phyloP scores from a whole-genome alignment of 805 yeast genomes.

The Komagataella mondaviorum region DNA sequence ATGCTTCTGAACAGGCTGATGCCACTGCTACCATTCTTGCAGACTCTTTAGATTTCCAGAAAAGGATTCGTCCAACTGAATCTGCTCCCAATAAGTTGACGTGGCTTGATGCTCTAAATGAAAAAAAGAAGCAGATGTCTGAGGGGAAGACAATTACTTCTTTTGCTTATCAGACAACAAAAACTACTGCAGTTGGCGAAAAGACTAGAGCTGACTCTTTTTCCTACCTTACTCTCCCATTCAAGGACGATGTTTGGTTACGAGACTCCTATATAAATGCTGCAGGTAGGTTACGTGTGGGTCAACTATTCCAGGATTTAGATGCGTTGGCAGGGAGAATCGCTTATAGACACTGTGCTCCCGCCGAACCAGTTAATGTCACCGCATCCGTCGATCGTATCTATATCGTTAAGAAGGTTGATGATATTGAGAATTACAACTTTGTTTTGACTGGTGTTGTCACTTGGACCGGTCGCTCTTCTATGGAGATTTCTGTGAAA shows the following conservation, averaged over 20 bases:
- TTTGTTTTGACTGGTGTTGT: slow-evolving; percentile 83
- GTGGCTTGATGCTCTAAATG: slow-evolving; percentile 78
- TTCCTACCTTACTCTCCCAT: slow-evolving; percentile 57
- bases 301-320: slow-evolving; percentile 86
- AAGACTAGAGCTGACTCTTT: slow-evolving; percentile 71
- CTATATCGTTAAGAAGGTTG: slow-evolving; percentile 73
- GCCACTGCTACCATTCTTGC: slow-evolving; percentile 61
- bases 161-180: slow-evolving; percentile 58
- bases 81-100: slow-evolving; percentile 37
- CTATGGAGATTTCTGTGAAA: slow-evolving; percentile 88
- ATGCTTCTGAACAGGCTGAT: slow-evolving; percentile 55
- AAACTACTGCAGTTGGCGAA: slow-evolving; percentile 56
- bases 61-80: slow-evolving; percentile 15
- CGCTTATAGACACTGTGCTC: slow-evolving; percentile 86
- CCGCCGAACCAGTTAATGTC: slow-evolving; percentile 91
- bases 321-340: slow-evolving; percentile 92
- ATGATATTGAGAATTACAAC: slow-evolving; percentile 61
- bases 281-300: slow-evolving; percentile 82
- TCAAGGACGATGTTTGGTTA: slow-evolving; percentile 69
- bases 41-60: slow-evolving; percentile 41
- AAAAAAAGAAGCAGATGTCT: slow-evolving; percentile 52
- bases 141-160: slow-evolving; percentile 68
- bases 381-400: slow-evolving; percentile 92
- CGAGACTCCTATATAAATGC: slow-evolving; percentile 85
- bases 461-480: slow-evolving; percentile 88